These are phyloP conservation scores for Tetrahymena malaccensis DNA, from an alignment of 73 alveolate genomes.

Conservation along the genomic window DNA sequence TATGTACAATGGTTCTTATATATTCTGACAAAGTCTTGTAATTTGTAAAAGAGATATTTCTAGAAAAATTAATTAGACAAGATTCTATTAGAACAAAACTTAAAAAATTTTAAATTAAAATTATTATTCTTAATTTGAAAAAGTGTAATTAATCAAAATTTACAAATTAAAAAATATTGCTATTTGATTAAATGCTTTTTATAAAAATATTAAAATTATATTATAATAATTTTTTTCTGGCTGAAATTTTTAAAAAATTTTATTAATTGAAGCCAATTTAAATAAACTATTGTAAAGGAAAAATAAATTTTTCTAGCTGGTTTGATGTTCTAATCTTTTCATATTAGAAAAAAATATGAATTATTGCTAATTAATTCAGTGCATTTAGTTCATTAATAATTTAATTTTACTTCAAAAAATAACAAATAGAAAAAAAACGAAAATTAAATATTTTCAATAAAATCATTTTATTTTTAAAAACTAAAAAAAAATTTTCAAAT, in stretches of 20 bases:
- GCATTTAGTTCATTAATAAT: background rate
- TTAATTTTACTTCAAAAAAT: background rate
- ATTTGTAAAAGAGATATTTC: background rate
- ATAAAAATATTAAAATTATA: no score
- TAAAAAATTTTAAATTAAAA: no score
- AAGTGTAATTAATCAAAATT: background rate
- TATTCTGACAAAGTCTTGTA: background rate
- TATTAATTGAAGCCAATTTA: no score
- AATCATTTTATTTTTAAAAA: no score
- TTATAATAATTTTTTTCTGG: no score
- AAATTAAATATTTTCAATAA: no score
- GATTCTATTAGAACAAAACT: background rate
- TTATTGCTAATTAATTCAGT: background rate
- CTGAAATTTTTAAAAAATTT: background rate
- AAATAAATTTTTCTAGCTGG: background rate
- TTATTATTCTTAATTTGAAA: no score
- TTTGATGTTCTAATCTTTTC: background rate
- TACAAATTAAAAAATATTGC: background rate
- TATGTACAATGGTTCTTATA: background rate
- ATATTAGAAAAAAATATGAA: background rate
- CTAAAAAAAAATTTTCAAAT: no score
- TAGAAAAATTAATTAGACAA: background rate
- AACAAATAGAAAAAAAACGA: no score
- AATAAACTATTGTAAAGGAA: background rate
- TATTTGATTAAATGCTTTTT: background rate